These are phyloP conservation scores for Suillus plorans DNA, from an alignment of 768 basidiomycete species.

Conservation along the genomic window DNA sequence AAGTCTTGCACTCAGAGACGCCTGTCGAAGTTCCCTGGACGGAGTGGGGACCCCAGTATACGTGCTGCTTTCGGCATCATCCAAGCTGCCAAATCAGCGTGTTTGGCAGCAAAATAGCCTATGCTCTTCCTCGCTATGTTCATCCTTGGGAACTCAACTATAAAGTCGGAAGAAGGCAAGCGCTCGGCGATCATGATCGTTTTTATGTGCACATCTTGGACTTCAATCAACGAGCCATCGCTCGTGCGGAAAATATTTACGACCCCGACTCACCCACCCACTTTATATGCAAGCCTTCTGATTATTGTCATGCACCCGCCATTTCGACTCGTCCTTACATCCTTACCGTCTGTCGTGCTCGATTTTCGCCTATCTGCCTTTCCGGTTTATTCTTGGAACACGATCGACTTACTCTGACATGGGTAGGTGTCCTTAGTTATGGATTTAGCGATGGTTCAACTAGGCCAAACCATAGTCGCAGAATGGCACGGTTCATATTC, in stretches of 20 bases:
- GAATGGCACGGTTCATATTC: background rate
- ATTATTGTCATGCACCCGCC: background rate
- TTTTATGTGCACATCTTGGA: conserved; percentile 1
- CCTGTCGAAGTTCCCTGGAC: background rate
- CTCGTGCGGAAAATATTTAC: background rate
- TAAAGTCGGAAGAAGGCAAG: background rate
- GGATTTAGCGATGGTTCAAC: background rate
- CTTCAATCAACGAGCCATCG: background rate
- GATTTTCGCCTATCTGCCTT: too few species aligned
- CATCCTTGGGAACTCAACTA: background rate
- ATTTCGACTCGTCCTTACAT: background rate
- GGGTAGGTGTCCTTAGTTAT: background rate
- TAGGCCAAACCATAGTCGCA: background rate
- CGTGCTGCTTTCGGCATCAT: background rate
- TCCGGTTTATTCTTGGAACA: background rate
- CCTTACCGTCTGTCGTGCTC: background rate
- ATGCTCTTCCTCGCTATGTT: background rate
- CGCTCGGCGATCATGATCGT: too few species aligned
- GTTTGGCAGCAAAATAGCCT: background rate
- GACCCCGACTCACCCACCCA: background rate
- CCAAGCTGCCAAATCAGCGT: background rate
- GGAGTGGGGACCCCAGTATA: background rate
- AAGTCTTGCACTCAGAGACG: background rate
- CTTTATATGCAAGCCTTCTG: background rate
- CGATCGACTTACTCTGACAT: background rate